phyloP scores from a whole-genome alignment of 768 basidiomycete species.

The Hypholoma fasciculare region DNA sequence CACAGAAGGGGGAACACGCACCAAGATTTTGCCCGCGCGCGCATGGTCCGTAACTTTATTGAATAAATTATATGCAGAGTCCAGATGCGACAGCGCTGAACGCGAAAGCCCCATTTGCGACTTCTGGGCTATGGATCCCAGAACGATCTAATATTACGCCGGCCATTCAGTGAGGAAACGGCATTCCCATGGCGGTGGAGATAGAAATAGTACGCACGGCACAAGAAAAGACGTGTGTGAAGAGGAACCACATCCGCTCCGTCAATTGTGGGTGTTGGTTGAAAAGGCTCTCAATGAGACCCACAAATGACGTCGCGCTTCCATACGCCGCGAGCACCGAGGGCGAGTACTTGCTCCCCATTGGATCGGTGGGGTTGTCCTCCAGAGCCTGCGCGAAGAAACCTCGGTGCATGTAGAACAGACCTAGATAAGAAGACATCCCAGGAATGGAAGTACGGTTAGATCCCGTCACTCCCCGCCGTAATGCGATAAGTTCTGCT shows the following conservation, averaged over 20 bases:
- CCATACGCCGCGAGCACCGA: slow-evolving; percentile 70
- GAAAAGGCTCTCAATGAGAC: slow-evolving; percentile 61
- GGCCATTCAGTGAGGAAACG: too few species aligned
- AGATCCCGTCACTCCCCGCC: too few species aligned
- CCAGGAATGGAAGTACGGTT: too few species aligned
- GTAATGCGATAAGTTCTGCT: slow-evolving; percentile 16
- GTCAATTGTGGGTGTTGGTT: slow-evolving; percentile 67
- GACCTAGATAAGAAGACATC: slow-evolving; percentile 33
- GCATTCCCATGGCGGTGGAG: background rate
- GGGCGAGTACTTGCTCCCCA: slow-evolving; percentile 67
- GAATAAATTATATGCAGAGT: slow-evolving; percentile 60
- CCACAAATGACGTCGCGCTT: slow-evolving; percentile 70
- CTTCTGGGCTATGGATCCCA: slow-evolving; percentile 69
- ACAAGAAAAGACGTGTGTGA: slow-evolving; percentile 74
- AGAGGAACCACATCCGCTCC: slow-evolving; percentile 72
- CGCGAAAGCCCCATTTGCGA: slow-evolving; percentile 63
- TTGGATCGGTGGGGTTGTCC: slow-evolving; percentile 61
- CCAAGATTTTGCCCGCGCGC: slow-evolving; percentile 60
- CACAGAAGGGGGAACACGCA: slow-evolving; percentile 24
- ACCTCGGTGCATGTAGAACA: slow-evolving; percentile 75
- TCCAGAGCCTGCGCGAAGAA: slow-evolving; percentile 73
- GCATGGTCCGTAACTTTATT: slow-evolving; percentile 50
- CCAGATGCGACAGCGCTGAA: slow-evolving; percentile 68
- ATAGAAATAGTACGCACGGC: slow-evolving; percentile 41
- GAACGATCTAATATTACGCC: slow-evolving; percentile 49